Conservation (phyloP, 371 early-diverging fungal species). For the Lichtheimia hyalospora region DNA sequence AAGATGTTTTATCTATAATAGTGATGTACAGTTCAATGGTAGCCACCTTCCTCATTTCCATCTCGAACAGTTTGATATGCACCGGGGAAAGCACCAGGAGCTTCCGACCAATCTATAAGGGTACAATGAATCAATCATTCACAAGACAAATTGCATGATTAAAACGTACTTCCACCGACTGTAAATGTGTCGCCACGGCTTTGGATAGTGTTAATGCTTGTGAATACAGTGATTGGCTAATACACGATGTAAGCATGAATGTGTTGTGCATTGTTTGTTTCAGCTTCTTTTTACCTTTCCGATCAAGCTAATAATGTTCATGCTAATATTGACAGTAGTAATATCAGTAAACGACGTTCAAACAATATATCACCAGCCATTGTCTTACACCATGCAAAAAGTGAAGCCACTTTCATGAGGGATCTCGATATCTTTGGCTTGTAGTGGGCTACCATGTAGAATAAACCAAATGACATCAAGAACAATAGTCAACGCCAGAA, state of each 20-base stretch:
- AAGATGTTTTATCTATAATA: too few species aligned
- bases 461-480: constrained; percentile 50
- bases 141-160: not conserved
- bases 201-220: constrained; percentile 39
- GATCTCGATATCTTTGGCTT: not conserved
- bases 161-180: constrained; percentile 28
- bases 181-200: constrained; percentile 45
- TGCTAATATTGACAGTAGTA: constrained; percentile 20
- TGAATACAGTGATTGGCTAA: constrained; percentile 45
- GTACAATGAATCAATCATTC: too few species aligned
- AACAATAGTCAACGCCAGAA: constrained; percentile 39
- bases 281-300: constrained; percentile 31
- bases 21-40: too few species aligned
- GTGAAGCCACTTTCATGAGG: constrained; percentile 42
- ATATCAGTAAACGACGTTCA: not conserved
- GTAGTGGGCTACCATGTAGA: constrained; percentile 33
- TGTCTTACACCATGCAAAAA: constrained; percentile 40
- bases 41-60: constrained; percentile 22
- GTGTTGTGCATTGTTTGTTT: not conserved
- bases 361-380: not conserved
- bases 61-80: constrained; percentile 51
- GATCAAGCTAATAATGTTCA: constrained; percentile 46
- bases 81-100: constrained; percentile 50
- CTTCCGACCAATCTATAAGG: constrained; percentile 43
- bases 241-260: not conserved